These are phyloP conservation scores for Sungouiozyma ichnusensis DNA, from an alignment of 805 yeast species.

Conservation along the genomic window DNA sequence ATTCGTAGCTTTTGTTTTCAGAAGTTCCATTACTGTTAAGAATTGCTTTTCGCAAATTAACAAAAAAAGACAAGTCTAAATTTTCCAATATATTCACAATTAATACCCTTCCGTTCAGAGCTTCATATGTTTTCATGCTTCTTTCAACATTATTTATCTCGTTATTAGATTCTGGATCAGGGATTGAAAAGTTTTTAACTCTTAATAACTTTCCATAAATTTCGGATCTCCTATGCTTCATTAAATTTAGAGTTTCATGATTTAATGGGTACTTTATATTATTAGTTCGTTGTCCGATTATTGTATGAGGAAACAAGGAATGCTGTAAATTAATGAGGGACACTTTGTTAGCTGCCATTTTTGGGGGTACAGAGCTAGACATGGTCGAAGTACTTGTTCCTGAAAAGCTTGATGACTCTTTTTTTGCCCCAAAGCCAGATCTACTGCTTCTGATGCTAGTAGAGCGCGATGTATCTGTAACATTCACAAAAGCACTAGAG, in stretches of 20 bases:
- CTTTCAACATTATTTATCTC: constrained; percentile 8
- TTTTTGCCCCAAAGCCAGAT: neutral
- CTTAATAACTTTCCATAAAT: constrained; percentile 6
- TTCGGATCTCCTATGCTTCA: constrained; percentile 11
- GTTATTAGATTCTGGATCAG: constrained; percentile 4
- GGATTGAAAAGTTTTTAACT: constrained; percentile 1
- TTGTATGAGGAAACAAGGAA: neutral
- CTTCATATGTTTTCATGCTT: constrained; percentile 23
- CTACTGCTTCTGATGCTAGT: neutral
- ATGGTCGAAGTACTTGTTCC: neutral
- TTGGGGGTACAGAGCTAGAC: neutral
- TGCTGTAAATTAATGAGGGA: neutral
- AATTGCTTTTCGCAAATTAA: constrained; percentile 15
- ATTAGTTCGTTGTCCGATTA: neutral
- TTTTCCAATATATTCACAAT: constrained; percentile 23
- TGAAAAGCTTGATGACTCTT: neutral
- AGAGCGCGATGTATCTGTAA: neutral
- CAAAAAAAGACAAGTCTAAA: constrained; percentile 24
- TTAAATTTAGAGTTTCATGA: constrained; percentile 13
- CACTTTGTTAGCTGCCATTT: neutral
- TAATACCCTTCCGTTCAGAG: constrained; percentile 20
- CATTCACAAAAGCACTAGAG: neutral
- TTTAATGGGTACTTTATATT: constrained; percentile 13
- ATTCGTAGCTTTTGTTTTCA: constrained; percentile 22
- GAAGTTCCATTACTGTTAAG: constrained; percentile 8